A percentile compares a stretch with the other conserved stretches of the same genome.
These are phyloP conservation scores for Tephrocybe sp. DNA, from an alignment of 768 basidiomycete species.

Conservation along the genomic window DNA sequence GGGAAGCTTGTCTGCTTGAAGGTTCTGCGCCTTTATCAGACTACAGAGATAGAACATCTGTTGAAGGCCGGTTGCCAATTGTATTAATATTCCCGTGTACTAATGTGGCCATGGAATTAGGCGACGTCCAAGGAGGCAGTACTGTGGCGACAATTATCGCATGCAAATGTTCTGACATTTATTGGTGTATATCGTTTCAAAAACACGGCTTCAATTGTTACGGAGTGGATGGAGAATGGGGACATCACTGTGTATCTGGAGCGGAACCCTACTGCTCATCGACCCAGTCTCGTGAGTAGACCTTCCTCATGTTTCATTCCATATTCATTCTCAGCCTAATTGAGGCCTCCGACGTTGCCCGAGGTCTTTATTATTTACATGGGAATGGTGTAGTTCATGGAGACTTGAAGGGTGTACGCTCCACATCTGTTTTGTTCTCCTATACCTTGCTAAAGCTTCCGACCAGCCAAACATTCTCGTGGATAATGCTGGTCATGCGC, in stretches of 20 bases:
- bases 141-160: too few species aligned
- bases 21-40: not conserved
- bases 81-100: not conserved
- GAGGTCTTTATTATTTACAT: conserved; percentile 4
- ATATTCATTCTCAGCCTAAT: not conserved
- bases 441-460: not conserved
- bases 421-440: not conserved
- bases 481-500: too few species aligned
- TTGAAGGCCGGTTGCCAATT: not conserved
- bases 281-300: not conserved
- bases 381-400: not conserved
- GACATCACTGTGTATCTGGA: too few species aligned
- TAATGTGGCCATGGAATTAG: not conserved
- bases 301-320: not conserved
- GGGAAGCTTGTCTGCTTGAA: conserved; percentile 1
- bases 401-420: too few species aligned
- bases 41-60: not conserved
- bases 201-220: too few species aligned
- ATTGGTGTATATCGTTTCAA: not conserved
- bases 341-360: not conserved
- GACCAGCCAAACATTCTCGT: conserved; percentile 23
- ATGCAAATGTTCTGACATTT: not conserved
- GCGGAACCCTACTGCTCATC: too few species aligned
- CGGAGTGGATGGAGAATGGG: too few species aligned
- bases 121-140: not conserved